Evolutionary conservation across 2,329 filamentous ascomycete genomes (phyloP).

Genomic region (Coccinonectria pachysandricola): DNA sequence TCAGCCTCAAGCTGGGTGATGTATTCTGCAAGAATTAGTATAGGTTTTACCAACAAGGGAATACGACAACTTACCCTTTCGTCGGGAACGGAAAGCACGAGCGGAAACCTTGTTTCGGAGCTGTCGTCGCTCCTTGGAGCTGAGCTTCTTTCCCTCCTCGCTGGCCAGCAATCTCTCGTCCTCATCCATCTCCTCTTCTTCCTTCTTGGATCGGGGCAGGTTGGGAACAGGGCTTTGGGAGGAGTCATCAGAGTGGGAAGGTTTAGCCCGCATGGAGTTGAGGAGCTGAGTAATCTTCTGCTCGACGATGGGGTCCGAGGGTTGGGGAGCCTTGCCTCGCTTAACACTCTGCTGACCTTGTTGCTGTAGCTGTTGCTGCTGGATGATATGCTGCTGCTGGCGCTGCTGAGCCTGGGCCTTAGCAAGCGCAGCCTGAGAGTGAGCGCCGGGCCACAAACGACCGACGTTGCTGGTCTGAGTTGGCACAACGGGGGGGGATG

Average conservation of each 20-base stretch:
- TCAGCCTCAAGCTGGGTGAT: conserved; percentile 89
- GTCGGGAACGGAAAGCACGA: conserved; percentile 90
- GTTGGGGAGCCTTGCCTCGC: conserved; percentile 40
- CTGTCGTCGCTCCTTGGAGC: conserved; percentile 91
- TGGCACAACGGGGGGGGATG: conserved; percentile 34
- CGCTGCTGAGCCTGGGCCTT: conserved; percentile 63
- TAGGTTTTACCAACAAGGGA: too few relatives aligned
- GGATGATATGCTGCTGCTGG: conserved; percentile 50
- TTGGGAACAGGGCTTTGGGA: conserved; percentile 47
- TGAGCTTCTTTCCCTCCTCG: conserved; percentile 98
- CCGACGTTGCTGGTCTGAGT: conserved; percentile 48
- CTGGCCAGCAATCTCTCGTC: conserved; percentile 90
- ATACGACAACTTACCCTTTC: conserved; percentile 76
- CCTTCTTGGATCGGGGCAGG: conserved; percentile 70
- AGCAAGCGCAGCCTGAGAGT: conserved; percentile 75
- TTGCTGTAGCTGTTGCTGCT: conserved; percentile 36
- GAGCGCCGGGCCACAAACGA: conserved; percentile 85
- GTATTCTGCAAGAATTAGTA: conserved; percentile 63
- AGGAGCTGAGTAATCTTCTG: conserved; percentile 90
- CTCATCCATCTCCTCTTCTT: conserved; percentile 98
- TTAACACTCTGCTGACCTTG: conserved; percentile 32
- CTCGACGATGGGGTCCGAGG: conserved; percentile 64
- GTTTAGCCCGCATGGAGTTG: conserved; percentile 80
- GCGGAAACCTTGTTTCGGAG: conserved; percentile 99
- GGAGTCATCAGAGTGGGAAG: conserved; percentile 38